A percentile compares a stretch with the other conserved stretches of the same genome.
phyloP scores from a whole-genome alignment of 441 rosid genomes.

The Kokia cookei region DNA sequence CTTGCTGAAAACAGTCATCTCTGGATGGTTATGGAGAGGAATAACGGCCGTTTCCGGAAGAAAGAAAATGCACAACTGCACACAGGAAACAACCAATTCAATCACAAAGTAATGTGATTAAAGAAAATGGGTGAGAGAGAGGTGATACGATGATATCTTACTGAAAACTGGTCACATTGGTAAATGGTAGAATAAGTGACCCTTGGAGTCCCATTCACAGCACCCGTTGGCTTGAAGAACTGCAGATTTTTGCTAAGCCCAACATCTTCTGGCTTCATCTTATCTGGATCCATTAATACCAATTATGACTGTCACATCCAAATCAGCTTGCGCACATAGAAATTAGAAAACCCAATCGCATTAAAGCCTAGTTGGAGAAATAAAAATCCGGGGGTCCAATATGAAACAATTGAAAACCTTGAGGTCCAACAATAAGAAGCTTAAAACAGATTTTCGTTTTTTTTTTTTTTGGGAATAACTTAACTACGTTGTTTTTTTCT shows the following conservation, averaged over 20 bases:
- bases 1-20: slow-evolving; percentile 61
- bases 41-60: slow-evolving; percentile 49
- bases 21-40: slow-evolving; percentile 68
- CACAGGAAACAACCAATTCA: not conserved
- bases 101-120: not conserved
- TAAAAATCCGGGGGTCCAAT: no score
- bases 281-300: slow-evolving; percentile 20
- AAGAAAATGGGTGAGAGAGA: not conserved
- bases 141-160: slow-evolving; percentile 10
- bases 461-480: no score
- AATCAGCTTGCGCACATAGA: not conserved
- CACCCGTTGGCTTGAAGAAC: slow-evolving; percentile 28
- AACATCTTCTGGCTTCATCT: slow-evolving; percentile 59
- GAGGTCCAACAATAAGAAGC: no score
- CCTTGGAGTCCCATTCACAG: slow-evolving; percentile 27
- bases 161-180: slow-evolving; percentile 49
- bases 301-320: not conserved
- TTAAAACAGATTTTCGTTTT: no score
- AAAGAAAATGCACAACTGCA: slow-evolving; percentile 56
- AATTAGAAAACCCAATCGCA: not conserved
- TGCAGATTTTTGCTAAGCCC: slow-evolving; percentile 40
- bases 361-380: no score
- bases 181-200: slow-evolving; percentile 46
- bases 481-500: no score
- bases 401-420: no score